These are phyloP conservation scores for Prunus davidiana DNA, from an alignment of 306 rosid genomes.

Conservation along the genomic window DNA sequence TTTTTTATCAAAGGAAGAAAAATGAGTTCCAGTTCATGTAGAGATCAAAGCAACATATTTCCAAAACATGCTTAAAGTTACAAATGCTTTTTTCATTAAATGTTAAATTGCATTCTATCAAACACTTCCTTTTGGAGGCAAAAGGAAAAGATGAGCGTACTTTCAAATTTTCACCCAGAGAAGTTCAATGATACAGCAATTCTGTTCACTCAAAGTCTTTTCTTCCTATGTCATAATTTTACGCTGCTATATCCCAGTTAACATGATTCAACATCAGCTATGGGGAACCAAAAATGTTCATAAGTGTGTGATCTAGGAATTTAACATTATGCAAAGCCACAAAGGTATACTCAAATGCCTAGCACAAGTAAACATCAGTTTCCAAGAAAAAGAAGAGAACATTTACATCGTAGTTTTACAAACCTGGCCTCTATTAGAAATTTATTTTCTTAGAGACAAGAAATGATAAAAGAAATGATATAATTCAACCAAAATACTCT, in stretches of 20 bases:
- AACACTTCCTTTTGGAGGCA: neutral
- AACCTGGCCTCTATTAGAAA: neutral
- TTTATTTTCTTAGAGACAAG: neutral
- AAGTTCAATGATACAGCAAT: neutral
- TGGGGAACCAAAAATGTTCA: neutral
- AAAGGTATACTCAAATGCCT: neutral
- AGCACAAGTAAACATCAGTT: neutral
- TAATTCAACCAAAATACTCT: neutral
- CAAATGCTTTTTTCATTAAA: neutral
- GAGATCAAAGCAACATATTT: constrained; percentile 2
- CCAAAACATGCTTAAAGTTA: neutral
- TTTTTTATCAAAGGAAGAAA: neutral
- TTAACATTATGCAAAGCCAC: neutral
- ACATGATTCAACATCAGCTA: neutral
- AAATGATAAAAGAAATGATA: neutral
- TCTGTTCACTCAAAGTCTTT: neutral
- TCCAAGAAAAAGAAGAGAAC: neutral
- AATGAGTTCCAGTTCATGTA: constrained; percentile 3
- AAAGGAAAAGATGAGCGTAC: neutral
- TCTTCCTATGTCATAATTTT: neutral
- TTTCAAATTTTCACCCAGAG: neutral
- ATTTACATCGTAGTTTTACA: neutral
- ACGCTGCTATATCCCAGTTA: neutral
- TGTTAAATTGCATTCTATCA: neutral
- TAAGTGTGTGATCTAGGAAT: neutral